Percentiles rank a stretch among this genome's conserved stretches.
Evolutionary conservation across 2,329 filamentous ascomycete genomes (phyloP).

Genomic region (Alternaria incomplexa): DNA sequence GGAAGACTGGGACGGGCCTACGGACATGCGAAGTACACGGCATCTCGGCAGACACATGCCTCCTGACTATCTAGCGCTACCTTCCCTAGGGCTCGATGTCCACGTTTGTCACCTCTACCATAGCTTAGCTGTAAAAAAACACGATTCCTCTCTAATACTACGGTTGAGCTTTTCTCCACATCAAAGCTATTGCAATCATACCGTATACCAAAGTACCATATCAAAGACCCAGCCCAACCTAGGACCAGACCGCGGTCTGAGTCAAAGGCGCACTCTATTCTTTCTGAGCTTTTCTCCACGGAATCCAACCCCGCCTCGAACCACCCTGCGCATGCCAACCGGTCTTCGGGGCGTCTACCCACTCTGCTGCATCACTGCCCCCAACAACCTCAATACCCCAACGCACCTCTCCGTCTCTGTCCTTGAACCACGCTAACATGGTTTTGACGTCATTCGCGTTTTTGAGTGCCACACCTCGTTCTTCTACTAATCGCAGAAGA

Average conservation of each 20-base stretch:
- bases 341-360: slow-evolving; percentile 19
- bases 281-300: not conserved
- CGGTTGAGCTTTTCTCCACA: not conserved
- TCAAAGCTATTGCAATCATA: too few species aligned
- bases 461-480: slow-evolving; percentile 19
- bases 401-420: slow-evolving; percentile 19
- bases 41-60: not conserved
- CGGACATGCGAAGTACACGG: not conserved
- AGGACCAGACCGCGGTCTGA: too few species aligned
- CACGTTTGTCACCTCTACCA: not conserved
- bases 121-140: slow-evolving; percentile 8
- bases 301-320: not conserved
- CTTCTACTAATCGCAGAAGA: slow-evolving; percentile 21
- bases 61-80: not conserved
- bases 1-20: not conserved
- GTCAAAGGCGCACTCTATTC: too few species aligned
- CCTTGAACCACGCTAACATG: slow-evolving; percentile 31
- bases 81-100: not conserved
- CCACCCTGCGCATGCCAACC: slow-evolving; percentile 6
- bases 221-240: too few species aligned
- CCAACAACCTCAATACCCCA: slow-evolving; percentile 35
- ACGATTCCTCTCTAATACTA: slow-evolving; percentile 14
- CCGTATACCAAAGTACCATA: too few species aligned
- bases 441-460: slow-evolving; percentile 13
- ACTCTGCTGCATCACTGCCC: slow-evolving; percentile 19